A percentile compares a stretch with the other conserved stretches of the same genome.
phyloP scores from a whole-genome alignment of 2,329 filamentous ascomycete genomes.

The Microcyclosporella mali region DNA sequence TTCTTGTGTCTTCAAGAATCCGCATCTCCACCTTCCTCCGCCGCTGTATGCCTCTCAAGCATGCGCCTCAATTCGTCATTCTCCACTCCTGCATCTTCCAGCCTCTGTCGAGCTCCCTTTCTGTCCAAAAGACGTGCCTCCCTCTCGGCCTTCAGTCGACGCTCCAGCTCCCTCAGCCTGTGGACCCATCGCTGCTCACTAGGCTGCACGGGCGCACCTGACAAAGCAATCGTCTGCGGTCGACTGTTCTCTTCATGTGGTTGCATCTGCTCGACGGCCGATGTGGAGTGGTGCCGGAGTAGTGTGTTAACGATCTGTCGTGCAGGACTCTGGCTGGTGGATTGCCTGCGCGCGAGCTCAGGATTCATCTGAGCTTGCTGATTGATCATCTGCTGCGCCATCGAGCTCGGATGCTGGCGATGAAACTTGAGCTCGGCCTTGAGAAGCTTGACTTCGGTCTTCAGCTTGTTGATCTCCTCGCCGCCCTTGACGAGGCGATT shows the following conservation, averaged over 20 bases:
- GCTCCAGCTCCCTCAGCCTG: conserved; percentile 78
- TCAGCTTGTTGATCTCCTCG: conserved; percentile 54
- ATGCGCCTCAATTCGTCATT: conserved; percentile 63
- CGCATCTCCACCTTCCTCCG: no score
- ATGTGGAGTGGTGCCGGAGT: conserved; percentile 50
- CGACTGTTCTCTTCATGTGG: conserved; percentile 11
- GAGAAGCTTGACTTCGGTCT: conserved; percentile 54
- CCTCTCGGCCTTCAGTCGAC: conserved; percentile 79
- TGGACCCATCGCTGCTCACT: conserved; percentile 77
- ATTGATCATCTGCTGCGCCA: conserved; percentile 31
- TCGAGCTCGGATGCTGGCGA: conserved; percentile 33
- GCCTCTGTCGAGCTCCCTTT: conserved; percentile 69
- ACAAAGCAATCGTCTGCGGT: conserved; percentile 44
- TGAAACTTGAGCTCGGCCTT: conserved; percentile 63
- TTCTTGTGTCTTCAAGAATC: no score
- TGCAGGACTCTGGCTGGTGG: conserved; percentile 27
- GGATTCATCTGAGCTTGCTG: conserved; percentile 22
- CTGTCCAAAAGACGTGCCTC: conserved; percentile 82
- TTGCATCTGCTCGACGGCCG: conserved; percentile 42
- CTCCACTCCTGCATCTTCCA: conserved; percentile 69
- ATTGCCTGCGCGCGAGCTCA: conserved; percentile 18
- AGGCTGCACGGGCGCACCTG: conserved; percentile 35
- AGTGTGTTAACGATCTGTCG: conserved; percentile 46
- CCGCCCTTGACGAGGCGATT: conserved; percentile 36
- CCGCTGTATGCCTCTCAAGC: conserved; percentile 41